Percentiles rank a stretch among this genome's conserved stretches.
Evolutionary conservation across 179 eudicot species (phyloP).

Genomic region (Silene vulgaris): DNA sequence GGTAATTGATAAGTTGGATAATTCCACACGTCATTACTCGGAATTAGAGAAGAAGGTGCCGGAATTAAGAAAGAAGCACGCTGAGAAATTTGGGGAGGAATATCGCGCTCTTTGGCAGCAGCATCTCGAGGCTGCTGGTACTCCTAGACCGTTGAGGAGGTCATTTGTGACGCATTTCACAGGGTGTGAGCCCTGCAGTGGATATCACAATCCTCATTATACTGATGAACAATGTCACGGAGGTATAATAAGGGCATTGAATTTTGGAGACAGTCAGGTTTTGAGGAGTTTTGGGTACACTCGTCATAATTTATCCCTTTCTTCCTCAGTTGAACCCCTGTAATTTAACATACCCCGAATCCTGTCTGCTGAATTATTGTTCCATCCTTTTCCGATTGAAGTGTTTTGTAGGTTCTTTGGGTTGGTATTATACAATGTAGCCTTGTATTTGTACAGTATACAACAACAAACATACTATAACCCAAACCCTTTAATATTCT

Average conservation of each 20-base stretch:
- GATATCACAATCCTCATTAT: conserved; percentile 49
- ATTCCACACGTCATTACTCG: conserved; percentile 23
- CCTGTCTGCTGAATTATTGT: background rate
- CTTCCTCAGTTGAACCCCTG: conserved; percentile 33
- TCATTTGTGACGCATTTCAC: conserved; percentile 55
- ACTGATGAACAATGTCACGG: conserved; percentile 34
- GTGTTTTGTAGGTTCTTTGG: background rate
- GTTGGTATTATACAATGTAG: background rate
- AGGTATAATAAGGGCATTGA: conserved; percentile 56
- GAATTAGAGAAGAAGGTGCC: conserved; percentile 25
- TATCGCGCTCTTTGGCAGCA: conserved; percentile 32
- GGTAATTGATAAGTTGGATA: conserved; percentile 28
- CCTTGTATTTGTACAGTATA: conserved; percentile 5
- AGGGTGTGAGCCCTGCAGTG: conserved; percentile 82
- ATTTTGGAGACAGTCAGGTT: conserved; percentile 76
- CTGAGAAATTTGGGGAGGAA: conserved; percentile 31
- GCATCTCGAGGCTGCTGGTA: background rate
- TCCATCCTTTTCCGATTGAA: background rate
- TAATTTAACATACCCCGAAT: background rate
- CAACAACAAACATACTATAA: background rate
- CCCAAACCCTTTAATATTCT: background rate
- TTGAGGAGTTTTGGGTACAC: conserved; percentile 54
- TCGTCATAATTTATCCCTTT: conserved; percentile 36
- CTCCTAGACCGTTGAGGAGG: conserved; percentile 18
- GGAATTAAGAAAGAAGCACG: conserved; percentile 32